These are phyloP conservation scores for Plantago elongata DNA, from an alignment of 257 asterid genomes.

Conservation along the genomic window DNA sequence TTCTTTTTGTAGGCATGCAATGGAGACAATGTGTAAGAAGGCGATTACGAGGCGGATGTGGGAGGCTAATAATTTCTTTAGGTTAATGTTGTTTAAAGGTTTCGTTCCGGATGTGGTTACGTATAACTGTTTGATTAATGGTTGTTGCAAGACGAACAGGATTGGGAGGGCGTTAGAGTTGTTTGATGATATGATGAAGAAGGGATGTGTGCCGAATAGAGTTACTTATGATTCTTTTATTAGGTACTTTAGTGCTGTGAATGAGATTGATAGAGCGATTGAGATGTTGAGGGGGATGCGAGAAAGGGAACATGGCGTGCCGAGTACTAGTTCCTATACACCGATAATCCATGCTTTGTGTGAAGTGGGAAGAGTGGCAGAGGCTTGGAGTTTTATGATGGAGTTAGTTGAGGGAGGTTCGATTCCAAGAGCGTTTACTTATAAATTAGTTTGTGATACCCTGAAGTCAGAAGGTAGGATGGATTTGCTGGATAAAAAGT, in stretches of 20 bases:
- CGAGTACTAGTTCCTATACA: slow-evolving; percentile 68
- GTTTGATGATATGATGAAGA: slow-evolving; percentile 68
- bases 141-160: slow-evolving; percentile 86
- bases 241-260: slow-evolving; percentile 69
- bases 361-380: slow-evolving; percentile 68
- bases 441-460: slow-evolving; percentile 45
- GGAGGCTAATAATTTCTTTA: slow-evolving; percentile 90
- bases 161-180: slow-evolving; percentile 83
- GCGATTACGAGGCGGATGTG: slow-evolving; percentile 79
- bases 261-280: slow-evolving; percentile 78
- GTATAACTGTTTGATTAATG: slow-evolving; percentile 84
- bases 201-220: slow-evolving; percentile 70
- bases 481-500: slow-evolving; percentile 37
- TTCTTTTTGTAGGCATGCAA: slow-evolving; percentile 63
- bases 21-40: slow-evolving; percentile 73
- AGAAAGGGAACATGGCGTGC: slow-evolving; percentile 54
- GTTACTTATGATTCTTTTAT: slow-evolving; percentile 80
- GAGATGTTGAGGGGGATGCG: slow-evolving; percentile 79
- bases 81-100: slow-evolving; percentile 81
- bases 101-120: slow-evolving; percentile 90
- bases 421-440: slow-evolving; percentile 75
- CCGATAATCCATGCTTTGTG: slow-evolving; percentile 72
- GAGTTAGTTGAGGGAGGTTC: slow-evolving; percentile 74
- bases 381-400: slow-evolving; percentile 55
- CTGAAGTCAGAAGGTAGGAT: slow-evolving; percentile 41